phyloP scores from a whole-genome alignment of 2,329 filamentous ascomycete genomes.

The Cytospora leucostoma region DNA sequence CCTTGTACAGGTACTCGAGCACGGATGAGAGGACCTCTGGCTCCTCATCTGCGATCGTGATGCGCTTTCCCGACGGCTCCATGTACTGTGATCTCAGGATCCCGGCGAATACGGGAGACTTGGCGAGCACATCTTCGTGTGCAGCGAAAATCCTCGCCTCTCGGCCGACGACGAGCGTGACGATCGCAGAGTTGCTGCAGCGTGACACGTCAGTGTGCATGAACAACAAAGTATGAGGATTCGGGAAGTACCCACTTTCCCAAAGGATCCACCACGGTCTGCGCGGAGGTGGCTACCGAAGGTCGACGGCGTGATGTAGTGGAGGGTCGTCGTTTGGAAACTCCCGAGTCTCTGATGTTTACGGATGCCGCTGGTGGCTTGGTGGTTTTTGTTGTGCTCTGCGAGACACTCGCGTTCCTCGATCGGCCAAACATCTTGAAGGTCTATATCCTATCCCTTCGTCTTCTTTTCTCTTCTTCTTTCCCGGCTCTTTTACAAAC shows the following conservation, averaged over 20 bases:
- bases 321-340: constrained; percentile 57
- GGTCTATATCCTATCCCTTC: constrained; percentile 3
- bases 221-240: constrained; percentile 36
- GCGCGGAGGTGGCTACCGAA: constrained; percentile 47
- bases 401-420: constrained; percentile 27
- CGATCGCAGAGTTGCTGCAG: constrained; percentile 65
- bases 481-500: background rate
- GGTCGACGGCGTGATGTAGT: constrained; percentile 48
- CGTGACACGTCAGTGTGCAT: constrained; percentile 5
- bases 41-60: constrained; percentile 81
- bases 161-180: constrained; percentile 76
- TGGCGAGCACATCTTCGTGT: constrained; percentile 79
- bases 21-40: constrained; percentile 89
- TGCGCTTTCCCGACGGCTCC: constrained; percentile 64
- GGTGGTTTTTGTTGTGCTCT: constrained; percentile 42
- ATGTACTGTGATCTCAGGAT: constrained; percentile 65
- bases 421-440: constrained; percentile 27
- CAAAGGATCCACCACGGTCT: constrained; percentile 41
- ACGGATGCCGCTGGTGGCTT: constrained; percentile 55
- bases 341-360: constrained; percentile 51
- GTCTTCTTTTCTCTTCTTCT: background rate
- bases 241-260: constrained; percentile 39
- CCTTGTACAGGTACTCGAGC: constrained; percentile 90
- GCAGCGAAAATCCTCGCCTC: constrained; percentile 88
- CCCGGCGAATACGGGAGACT: constrained; percentile 76